Percentiles rank a stretch among this genome's conserved stretches.
phyloP scores from a whole-genome alignment of 2,329 filamentous ascomycete genomes.

The Aspergillus sp. region DNA sequence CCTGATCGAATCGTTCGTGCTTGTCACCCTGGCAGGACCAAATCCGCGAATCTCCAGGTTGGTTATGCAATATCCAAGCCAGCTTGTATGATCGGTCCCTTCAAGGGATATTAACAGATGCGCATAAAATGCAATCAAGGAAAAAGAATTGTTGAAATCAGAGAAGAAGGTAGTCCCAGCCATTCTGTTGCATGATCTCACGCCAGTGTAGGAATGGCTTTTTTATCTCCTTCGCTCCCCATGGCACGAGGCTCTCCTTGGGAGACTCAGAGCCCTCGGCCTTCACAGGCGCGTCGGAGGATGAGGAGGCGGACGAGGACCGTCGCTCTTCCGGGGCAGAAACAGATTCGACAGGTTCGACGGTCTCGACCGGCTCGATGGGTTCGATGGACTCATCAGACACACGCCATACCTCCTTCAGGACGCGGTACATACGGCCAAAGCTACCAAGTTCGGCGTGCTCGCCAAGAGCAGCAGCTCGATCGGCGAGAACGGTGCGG shows the following conservation, averaged over 20 bases:
- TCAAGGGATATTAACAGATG: slow-evolving; percentile 20
- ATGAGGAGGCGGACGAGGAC: slow-evolving; percentile 8
- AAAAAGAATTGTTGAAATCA: slow-evolving; percentile 45
- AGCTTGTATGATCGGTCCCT: slow-evolving; percentile 21
- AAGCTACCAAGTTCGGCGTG: slow-evolving; percentile 80
- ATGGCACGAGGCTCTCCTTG: slow-evolving; percentile 6
- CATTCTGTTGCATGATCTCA: slow-evolving; percentile 87
- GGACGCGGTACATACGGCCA: slow-evolving; percentile 74
- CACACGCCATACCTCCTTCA: slow-evolving; percentile 78
- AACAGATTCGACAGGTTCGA: slow-evolving; percentile 50
- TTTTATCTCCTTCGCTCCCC: slow-evolving; percentile 26
- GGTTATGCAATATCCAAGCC: slow-evolving; percentile 20
- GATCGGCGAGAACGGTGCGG: slow-evolving; percentile 74
- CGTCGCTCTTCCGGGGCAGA: slow-evolving; percentile 12
- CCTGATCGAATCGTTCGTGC: neutral
- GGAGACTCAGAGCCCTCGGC: slow-evolving; percentile 23
- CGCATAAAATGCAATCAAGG: slow-evolving; percentile 18
- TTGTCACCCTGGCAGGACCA: neutral
- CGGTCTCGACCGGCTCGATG: slow-evolving; percentile 53
- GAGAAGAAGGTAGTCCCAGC: slow-evolving; percentile 91
- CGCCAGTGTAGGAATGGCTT: slow-evolving; percentile 83
- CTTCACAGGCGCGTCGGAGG: slow-evolving; percentile 19
- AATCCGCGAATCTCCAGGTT: slow-evolving; percentile 10
- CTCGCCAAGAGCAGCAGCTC: slow-evolving; percentile 73
- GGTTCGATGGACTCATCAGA: slow-evolving; percentile 60